Percentiles rank a stretch among this genome's conserved stretches.
phyloP scores from a whole-genome alignment of 257 asterid species.

The Solanum habrochaites region DNA sequence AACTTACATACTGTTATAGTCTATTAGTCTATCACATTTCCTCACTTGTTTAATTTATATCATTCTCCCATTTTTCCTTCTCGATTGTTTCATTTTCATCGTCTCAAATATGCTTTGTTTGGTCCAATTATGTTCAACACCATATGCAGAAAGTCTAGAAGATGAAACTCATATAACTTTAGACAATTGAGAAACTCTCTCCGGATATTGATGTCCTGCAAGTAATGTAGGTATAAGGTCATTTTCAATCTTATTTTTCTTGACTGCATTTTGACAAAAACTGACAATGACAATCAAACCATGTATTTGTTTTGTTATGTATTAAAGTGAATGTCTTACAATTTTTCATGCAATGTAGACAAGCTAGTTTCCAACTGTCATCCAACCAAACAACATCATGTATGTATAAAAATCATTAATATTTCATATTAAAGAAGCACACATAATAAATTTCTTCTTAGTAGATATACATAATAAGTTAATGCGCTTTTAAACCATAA shows the following conservation, averaged over 20 bases:
- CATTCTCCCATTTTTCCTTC: neutral
- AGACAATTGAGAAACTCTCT: neutral
- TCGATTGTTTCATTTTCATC: neutral
- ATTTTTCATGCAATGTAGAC: neutral
- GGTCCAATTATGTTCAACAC: neutral
- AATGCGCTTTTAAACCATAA: no score
- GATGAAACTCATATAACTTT: neutral
- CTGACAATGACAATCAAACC: neutral
- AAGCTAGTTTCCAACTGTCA: neutral
- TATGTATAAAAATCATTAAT: neutral
- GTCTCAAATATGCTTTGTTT: neutral
- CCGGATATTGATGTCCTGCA: neutral
- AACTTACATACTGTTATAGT: neutral
- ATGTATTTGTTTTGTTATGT: neutral
- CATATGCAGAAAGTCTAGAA: neutral
- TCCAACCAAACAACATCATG: neutral
- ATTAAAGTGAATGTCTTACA: neutral
- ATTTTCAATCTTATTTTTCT: neutral
- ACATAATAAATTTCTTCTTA: neutral
- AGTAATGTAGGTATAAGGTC: neutral
- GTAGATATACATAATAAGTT: neutral
- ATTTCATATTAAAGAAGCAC: neutral
- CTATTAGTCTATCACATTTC: neutral
- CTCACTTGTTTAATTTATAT: neutral
- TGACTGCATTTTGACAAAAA: neutral